Conservation (phyloP, 192 early-diverging fungal species). For the Borealophlyctis nickersoniae region DNA sequence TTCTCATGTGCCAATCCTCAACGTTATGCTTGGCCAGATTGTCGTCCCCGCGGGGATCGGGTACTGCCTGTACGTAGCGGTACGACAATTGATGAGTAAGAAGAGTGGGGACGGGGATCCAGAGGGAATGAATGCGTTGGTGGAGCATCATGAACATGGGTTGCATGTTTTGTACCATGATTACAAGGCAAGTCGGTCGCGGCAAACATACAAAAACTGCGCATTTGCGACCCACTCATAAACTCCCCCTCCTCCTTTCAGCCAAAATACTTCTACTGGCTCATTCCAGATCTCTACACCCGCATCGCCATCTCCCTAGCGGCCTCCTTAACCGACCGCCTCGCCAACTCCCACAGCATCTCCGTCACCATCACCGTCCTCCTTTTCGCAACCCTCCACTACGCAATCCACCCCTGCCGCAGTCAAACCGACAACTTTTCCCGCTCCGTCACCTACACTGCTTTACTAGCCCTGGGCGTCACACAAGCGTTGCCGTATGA, state of each 20-base stretch:
- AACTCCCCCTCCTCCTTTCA: neutral
- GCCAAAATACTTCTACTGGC: constrained; percentile 1
- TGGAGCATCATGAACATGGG: no score
- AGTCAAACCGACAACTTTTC: neutral
- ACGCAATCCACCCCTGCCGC: neutral
- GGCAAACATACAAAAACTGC: no score
- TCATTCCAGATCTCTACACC: neutral
- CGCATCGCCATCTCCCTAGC: neutral
- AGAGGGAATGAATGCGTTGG: no score
- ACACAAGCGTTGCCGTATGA: neutral
- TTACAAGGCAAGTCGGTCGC: no score
- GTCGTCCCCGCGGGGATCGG: neutral
- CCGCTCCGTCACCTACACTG: neutral
- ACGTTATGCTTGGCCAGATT: neutral
- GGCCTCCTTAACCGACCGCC: neutral
- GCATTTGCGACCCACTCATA: no score
- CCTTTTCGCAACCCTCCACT: neutral
- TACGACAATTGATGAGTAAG: no score
- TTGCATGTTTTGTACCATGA: neutral
- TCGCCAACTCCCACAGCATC: neutral
- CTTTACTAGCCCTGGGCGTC: neutral
- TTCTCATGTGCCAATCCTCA: no score
- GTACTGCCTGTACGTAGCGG: neutral
- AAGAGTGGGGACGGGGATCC: no score
- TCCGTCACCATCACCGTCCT: neutral